These are phyloP conservation scores for Dictyophora rubrovolvata DNA, from an alignment of 768 basidiomycete genomes.

Conservation along the genomic window DNA sequence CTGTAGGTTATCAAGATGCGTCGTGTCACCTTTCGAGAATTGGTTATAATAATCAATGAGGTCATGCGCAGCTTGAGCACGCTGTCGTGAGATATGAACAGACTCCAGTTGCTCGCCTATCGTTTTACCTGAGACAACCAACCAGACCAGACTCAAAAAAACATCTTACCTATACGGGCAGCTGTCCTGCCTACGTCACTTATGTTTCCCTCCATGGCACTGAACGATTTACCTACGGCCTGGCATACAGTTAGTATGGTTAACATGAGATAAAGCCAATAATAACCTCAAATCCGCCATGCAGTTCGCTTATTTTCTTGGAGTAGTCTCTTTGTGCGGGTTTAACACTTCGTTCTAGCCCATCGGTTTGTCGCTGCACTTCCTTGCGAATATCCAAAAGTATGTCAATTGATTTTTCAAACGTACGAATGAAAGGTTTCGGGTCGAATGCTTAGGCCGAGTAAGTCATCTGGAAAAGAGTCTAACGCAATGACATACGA, in stretches of 20 bases:
- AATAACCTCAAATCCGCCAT: slow-evolving; percentile 85
- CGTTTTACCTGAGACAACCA: slow-evolving; percentile 7
- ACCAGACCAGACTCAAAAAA: background rate
- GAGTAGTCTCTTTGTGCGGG: slow-evolving; percentile 89
- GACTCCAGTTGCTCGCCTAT: slow-evolving; percentile 93
- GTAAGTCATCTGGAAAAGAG: background rate
- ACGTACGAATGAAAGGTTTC: slow-evolving; percentile 83
- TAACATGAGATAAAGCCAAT: slow-evolving; percentile 1
- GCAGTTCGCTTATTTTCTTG: slow-evolving; percentile 86
- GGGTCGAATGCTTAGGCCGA: slow-evolving; percentile 73
- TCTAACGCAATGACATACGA: slow-evolving; percentile 41
- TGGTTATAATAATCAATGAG: slow-evolving; percentile 92
- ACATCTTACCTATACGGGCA: slow-evolving; percentile 71
- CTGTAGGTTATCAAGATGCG: slow-evolving; percentile 60
- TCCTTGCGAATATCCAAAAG: slow-evolving; percentile 82
- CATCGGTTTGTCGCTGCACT: slow-evolving; percentile 82
- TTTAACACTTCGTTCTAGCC: slow-evolving; percentile 85
- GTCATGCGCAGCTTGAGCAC: slow-evolving; percentile 91
- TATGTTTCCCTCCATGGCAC: slow-evolving; percentile 83
- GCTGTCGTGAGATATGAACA: slow-evolving; percentile 81
- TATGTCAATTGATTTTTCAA: slow-evolving; percentile 84
- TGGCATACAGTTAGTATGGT: slow-evolving; percentile 22
- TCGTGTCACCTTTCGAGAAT: slow-evolving; percentile 73
- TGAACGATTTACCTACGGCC: slow-evolving; percentile 82
- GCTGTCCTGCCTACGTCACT: slow-evolving; percentile 91